Evolutionary conservation across 2,329 filamentous ascomycete genomes (phyloP).

Genomic region (Diaporthe velutina): DNA sequence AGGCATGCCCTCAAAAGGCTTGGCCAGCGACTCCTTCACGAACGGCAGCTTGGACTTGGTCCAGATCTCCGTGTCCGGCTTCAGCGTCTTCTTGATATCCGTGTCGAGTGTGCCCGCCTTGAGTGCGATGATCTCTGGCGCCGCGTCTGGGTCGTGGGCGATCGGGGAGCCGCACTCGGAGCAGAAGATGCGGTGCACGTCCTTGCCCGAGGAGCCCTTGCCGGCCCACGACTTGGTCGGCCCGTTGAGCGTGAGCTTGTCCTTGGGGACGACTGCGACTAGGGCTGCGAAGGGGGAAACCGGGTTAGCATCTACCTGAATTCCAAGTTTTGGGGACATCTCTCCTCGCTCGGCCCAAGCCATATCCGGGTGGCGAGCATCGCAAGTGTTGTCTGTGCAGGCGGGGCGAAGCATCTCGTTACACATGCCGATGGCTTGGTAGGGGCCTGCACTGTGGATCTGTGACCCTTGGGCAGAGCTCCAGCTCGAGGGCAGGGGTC

Average conservation of each 20-base stretch:
- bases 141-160: slow-evolving; percentile 78
- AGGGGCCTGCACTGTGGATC: not conserved
- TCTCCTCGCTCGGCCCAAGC: not conserved
- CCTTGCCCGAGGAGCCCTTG: slow-evolving; percentile 70
- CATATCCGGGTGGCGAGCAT: not conserved
- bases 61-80: slow-evolving; percentile 80
- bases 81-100: slow-evolving; percentile 76
- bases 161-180: slow-evolving; percentile 77
- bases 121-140: slow-evolving; percentile 77
- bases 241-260: slow-evolving; percentile 72
- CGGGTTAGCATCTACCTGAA: not conserved
- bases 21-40: slow-evolving; percentile 74
- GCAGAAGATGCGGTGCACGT: slow-evolving; percentile 78
- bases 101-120: slow-evolving; percentile 75
- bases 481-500: not conserved
- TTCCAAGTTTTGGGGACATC: no score
- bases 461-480: not conserved
- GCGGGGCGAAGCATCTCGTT: not conserved
- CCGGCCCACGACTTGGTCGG: slow-evolving; percentile 75
- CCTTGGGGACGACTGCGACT: slow-evolving; percentile 75
- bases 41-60: slow-evolving; percentile 77
- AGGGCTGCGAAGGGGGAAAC: slow-evolving; percentile 61
- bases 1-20: slow-evolving; percentile 75
- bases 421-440: not conserved
- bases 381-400: not conserved